phyloP scores from a whole-genome alignment of 2,329 filamentous ascomycete genomes.

The Pseudomassariella vexata region DNA sequence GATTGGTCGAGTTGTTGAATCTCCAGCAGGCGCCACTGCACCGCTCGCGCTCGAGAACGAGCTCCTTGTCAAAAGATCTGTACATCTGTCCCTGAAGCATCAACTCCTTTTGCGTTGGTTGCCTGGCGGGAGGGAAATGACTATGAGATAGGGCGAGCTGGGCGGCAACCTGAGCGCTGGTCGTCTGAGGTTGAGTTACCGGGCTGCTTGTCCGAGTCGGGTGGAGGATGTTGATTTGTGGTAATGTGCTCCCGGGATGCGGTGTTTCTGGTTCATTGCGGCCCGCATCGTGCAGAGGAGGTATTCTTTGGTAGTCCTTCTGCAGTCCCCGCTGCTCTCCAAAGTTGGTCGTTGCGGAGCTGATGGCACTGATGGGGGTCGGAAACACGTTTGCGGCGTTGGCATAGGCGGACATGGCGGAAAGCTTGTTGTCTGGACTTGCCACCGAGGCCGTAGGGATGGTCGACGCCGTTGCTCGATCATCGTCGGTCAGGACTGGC shows the following conservation, averaged over 20 bases:
- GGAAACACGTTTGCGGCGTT: conserved; percentile 50
- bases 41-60: conserved; percentile 77
- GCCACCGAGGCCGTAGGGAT: conserved; percentile 51
- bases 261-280: conserved; percentile 50
- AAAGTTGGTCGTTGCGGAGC: conserved; percentile 26
- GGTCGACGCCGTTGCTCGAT: conserved; percentile 53
- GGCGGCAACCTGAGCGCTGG: conserved; percentile 50
- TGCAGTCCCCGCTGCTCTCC: conserved; percentile 27
- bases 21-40: conserved; percentile 77
- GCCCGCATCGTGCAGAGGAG: conserved; percentile 53
- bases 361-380: conserved; percentile 55
- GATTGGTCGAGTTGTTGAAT: conserved; percentile 81
- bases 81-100: conserved; percentile 82
- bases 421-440: conserved; percentile 59
- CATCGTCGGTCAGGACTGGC: conserved; percentile 50
- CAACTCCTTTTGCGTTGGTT: conserved; percentile 74
- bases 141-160: conserved; percentile 53
- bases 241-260: conserved; percentile 44
- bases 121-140: conserved; percentile 35
- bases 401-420: conserved; percentile 46
- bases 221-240: conserved; percentile 53
- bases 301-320: conserved; percentile 54
- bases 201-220: conserved; percentile 45
- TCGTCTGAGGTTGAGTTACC: conserved; percentile 24
- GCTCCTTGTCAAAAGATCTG: conserved; percentile 69